Percentiles rank a stretch among this genome's conserved stretches.
Conservation (phyloP, 2,329 filamentous ascomycete species). For the Biscogniauxia mediterranea region DNA sequence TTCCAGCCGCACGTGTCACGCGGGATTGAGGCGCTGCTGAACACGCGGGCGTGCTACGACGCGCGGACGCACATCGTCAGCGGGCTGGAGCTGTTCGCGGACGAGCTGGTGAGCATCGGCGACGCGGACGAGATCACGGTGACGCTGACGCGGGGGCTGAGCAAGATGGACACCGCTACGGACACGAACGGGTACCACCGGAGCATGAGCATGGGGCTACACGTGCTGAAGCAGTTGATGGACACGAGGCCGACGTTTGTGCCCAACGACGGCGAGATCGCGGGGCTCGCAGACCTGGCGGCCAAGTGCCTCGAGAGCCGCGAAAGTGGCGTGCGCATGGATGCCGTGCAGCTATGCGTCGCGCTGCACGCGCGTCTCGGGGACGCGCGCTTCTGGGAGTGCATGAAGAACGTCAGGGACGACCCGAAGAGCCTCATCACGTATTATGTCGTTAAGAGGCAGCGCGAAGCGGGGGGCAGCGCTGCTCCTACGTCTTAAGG, state of each 20-base stretch:
- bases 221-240: slow-evolving; percentile 60
- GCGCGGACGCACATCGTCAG: slow-evolving; percentile 69
- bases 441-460: slow-evolving; percentile 75
- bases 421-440: slow-evolving; percentile 75
- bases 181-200: slow-evolving; percentile 44
- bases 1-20: slow-evolving; percentile 67
- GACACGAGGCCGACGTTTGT: slow-evolving; percentile 46
- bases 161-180: slow-evolving; percentile 38
- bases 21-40: slow-evolving; percentile 65
- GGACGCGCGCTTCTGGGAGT: slow-evolving; percentile 64
- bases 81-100: slow-evolving; percentile 70
- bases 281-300: slow-evolving; percentile 49
- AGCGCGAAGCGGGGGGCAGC: slow-evolving; percentile 46
- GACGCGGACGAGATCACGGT: slow-evolving; percentile 59
- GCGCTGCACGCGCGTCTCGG: slow-evolving; percentile 64
- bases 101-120: slow-evolving; percentile 67
- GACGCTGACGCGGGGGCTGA: slow-evolving; percentile 51
- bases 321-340: slow-evolving; percentile 66
- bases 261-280: slow-evolving; percentile 52
- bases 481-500: not conserved
- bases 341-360: slow-evolving; percentile 77
- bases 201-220: slow-evolving; percentile 61
- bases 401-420: slow-evolving; percentile 62
- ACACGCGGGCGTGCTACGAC: slow-evolving; percentile 65
- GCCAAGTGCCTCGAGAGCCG: slow-evolving; percentile 57